These are phyloP conservation scores for Rickenella mellea DNA, from an alignment of 768 basidiomycete species.

Conservation along the genomic window DNA sequence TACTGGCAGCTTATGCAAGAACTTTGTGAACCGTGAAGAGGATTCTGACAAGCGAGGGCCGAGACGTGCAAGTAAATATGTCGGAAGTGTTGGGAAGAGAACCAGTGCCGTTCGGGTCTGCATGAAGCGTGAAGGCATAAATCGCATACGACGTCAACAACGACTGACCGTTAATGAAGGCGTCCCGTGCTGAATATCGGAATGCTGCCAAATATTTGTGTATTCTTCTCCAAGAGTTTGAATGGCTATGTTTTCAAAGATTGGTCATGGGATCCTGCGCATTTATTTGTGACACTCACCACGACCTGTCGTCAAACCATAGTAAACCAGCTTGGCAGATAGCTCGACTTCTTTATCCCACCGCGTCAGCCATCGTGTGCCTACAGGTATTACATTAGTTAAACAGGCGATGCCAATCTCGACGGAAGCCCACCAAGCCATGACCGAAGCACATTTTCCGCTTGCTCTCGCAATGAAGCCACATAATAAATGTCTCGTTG, in stretches of 20 bases:
- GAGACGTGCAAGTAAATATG: conserved; percentile 49
- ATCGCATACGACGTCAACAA: neutral
- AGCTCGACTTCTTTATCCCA: conserved; percentile 80
- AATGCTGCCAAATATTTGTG: conserved; percentile 73
- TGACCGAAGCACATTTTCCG: conserved; percentile 62
- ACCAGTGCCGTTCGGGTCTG: conserved; percentile 43
- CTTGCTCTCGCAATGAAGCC: conserved; percentile 63
- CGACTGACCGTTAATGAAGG: conserved; percentile 29
- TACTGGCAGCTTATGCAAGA: conserved; percentile 31
- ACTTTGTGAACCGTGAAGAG: conserved; percentile 21
- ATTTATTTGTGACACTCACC: conserved; percentile 31
- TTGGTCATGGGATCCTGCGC: neutral
- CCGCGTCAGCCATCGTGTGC: conserved; percentile 68
- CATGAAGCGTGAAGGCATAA: neutral
- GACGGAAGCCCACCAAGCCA: conserved; percentile 53
- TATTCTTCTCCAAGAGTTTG: conserved; percentile 92
- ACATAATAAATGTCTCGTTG: conserved; percentile 78
- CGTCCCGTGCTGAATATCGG: conserved; percentile 27
- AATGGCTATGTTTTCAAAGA: conserved; percentile 33
- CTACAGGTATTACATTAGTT: conserved; percentile 29
- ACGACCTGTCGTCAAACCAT: conserved; percentile 64
- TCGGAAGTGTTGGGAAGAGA: conserved; percentile 56
- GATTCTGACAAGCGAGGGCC: conserved; percentile 26
- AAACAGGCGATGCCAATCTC: conserved; percentile 1
- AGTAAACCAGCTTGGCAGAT: conserved; percentile 57